These are phyloP conservation scores for Yamadazyma philogaea DNA, from an alignment of 805 yeast species.

Conservation along the genomic window DNA sequence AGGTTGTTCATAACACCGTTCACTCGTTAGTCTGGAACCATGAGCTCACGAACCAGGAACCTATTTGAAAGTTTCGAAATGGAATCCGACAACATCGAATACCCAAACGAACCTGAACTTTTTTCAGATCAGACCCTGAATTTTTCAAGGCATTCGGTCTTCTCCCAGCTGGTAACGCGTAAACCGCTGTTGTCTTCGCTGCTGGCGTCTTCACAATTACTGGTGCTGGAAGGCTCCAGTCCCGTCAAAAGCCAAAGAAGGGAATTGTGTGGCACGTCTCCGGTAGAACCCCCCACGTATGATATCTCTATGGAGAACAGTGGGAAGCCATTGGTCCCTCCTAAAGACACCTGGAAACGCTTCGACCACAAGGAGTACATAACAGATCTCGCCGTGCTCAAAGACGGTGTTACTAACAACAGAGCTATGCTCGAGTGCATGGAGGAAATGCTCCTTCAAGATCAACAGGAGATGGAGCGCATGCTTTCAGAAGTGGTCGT, in stretches of 20 bases:
- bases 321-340: conserved; percentile 6
- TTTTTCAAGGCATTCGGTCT: conserved; percentile 3
- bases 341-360: conserved; percentile 1
- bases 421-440: conserved; percentile 24
- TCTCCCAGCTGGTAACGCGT: background rate
- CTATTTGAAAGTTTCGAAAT: conserved; percentile 3
- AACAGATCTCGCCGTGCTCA: conserved; percentile 6
- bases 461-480: conserved; percentile 18
- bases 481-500: conserved; percentile 15
- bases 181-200: background rate
- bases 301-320: background rate
- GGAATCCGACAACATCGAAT: background rate
- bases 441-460: conserved; percentile 25
- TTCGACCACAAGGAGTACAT: conserved; percentile 1
- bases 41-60: conserved; percentile 3
- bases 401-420: conserved; percentile 14
- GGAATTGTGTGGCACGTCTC: conserved; percentile 1
- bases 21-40: background rate
- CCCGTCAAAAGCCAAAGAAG: background rate
- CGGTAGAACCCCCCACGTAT: background rate
- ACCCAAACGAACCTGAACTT: background rate
- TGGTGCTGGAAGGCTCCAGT: conserved; percentile 1
- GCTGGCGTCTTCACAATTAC: conserved; percentile 2
- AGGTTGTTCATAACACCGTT: background rate
- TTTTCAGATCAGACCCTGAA: conserved; percentile 8